Base-by-base conservation (phyloP, 257 asterid genomes). In the Striga asiatica region DNA sequence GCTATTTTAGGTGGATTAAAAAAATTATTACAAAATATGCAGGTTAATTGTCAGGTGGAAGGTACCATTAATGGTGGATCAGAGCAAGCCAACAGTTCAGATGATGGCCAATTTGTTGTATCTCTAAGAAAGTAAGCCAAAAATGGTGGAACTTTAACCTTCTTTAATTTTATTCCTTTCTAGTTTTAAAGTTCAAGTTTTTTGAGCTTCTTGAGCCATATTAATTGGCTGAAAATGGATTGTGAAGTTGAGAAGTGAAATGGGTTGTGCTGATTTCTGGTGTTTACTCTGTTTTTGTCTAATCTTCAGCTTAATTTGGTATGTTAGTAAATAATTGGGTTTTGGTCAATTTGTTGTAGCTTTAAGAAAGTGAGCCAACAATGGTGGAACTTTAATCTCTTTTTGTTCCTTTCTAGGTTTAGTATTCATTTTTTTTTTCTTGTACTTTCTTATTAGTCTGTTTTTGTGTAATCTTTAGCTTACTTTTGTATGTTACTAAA, bases 121-220 rank as follows among this genome's bases (percentile, higher is more conserved):
- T 56, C 57, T 50, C 23, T 63, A 0, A 50, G 66, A 66, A 60
- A 55, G 80, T 66, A 45, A 66, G 76, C 59, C 42, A 32, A 58
- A 6, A 11, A 16, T 37, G 16, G 28, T 41, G 51, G 18, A 51
- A 52, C 2, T 1, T 11, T 20, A 16, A 17, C 54, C 29, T 56
- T 41, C 10, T 19, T 19, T 42, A 19, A n/a, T 10, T 13, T 12
- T 19, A 3, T 13, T 54, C 0, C 9, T 23, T 25, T 0, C 0
- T 45, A 39, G 8, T 24, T 52, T n/a, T 0, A 21, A 9, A 16
- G 29, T 38, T 45, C 10, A 25, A 47, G 21, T 62, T 14, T n/a
- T n/a, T n/a, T n/a, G n/a, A n/a, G n/a, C n/a, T n/a, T n/a, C n/a
- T n/a, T n/a, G n/a, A n/a, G n/a, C n/a, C n/a, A n/a, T n/a, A n/a